Conservation (phyloP, 2,329 filamentous ascomycete genomes). For the Cryphonectria parasitica region DNA sequence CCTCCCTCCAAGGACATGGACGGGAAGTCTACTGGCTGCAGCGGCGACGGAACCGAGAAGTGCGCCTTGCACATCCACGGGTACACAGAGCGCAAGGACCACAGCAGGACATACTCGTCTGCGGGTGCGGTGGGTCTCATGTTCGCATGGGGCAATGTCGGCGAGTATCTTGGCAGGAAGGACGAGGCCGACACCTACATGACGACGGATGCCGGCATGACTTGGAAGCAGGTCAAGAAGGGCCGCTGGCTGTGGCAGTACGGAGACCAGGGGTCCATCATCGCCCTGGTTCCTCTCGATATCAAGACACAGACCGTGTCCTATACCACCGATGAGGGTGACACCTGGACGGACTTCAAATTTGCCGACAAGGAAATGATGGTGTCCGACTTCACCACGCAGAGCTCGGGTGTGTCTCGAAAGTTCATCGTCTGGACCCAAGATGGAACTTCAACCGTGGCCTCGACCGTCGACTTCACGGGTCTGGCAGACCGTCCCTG, state of each 20-base stretch:
- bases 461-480: slow-evolving; percentile 87
- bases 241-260: slow-evolving; percentile 92
- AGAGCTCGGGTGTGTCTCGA: slow-evolving; percentile 84
- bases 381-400: slow-evolving; percentile 81
- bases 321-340: slow-evolving; percentile 82
- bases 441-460: slow-evolving; percentile 62
- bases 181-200: slow-evolving; percentile 88
- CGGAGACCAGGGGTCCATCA: slow-evolving; percentile 90
- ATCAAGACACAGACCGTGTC: slow-evolving; percentile 68
- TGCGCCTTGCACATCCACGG: slow-evolving; percentile 93
- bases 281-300: slow-evolving; percentile 80
- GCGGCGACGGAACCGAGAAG: slow-evolving; percentile 55
- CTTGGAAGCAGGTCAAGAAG: slow-evolving; percentile 83
- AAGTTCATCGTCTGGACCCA: slow-evolving; percentile 92
- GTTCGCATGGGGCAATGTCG: slow-evolving; percentile 91
- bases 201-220: slow-evolving; percentile 87
- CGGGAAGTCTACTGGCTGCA: slow-evolving; percentile 73
- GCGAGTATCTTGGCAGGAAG: slow-evolving; percentile 64
- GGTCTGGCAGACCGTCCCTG: slow-evolving; percentile 77
- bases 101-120: slow-evolving; percentile 84
- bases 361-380: slow-evolving; percentile 74
- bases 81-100: slow-evolving; percentile 87
- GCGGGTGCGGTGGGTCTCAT: slow-evolving; percentile 86
- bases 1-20: slow-evolving; percentile 74
- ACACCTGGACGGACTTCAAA: slow-evolving; percentile 74